phyloP scores from a whole-genome alignment of 31 red algal genomes.

The Endocladia muricata region DNA sequence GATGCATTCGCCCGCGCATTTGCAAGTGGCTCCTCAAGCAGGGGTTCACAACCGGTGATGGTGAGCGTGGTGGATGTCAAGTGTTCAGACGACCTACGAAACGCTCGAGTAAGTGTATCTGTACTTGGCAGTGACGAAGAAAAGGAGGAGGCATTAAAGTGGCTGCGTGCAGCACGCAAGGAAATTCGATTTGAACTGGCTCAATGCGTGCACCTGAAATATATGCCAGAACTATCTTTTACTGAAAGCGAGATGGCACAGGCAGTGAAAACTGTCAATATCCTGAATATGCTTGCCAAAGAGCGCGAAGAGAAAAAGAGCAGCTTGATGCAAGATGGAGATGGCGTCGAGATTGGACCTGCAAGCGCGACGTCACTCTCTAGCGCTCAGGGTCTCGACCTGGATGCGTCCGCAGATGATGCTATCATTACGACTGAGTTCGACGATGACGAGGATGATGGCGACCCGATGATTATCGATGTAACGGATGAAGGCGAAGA shows the following conservation, averaged over 20 bases:
- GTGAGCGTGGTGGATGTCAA: conserved; percentile 61
- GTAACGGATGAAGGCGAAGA: conserved; percentile 5
- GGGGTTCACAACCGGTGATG: conserved; percentile 2
- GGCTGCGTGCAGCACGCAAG: conserved; percentile 50
- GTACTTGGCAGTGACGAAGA: conserved; percentile 43
- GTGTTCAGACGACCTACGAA: conserved; percentile 64
- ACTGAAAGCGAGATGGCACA: conserved; percentile 56
- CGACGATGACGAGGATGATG: conserved; percentile 21
- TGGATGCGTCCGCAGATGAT: conserved; percentile 34
- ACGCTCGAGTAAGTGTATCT: conserved; percentile 58
- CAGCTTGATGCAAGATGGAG: not conserved
- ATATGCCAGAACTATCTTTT: conserved; percentile 61
- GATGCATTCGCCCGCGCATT: conserved; percentile 28
- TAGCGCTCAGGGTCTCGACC: conserved; percentile 11
- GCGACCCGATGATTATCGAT: conserved; percentile 27
- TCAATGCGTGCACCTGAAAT: conserved; percentile 44
- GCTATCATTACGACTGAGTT: conserved; percentile 47
- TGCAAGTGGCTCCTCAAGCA: not conserved
- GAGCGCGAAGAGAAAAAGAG: conserved; percentile 31
- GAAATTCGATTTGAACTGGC: conserved; percentile 57
- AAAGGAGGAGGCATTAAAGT: conserved; percentile 25
- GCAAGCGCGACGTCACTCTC: not conserved
- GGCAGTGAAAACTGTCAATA: conserved; percentile 50
- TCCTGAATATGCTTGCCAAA: conserved; percentile 37
- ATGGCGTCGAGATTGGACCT: not conserved